Percentiles rank a stretch among this genome's conserved stretches.
Evolutionary conservation across 805 yeast species (phyloP).

Genomic region (Cyberlindnera maclurae): DNA sequence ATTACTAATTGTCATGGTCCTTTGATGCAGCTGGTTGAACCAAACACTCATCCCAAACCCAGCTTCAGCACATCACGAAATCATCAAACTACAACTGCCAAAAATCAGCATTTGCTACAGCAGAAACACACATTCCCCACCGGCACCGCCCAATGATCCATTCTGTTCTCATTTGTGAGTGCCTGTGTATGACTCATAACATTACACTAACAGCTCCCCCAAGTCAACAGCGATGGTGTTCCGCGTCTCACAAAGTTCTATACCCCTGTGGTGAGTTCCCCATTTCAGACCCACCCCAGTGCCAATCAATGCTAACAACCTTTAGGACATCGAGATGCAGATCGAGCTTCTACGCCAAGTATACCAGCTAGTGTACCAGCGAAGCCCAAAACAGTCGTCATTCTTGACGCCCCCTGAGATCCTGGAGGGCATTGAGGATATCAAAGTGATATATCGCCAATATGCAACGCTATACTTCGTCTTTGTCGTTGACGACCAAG

Average conservation of each 20-base stretch:
- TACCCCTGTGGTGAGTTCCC: slow-evolving; percentile 54
- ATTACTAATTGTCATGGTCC: no score
- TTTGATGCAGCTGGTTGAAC: no score
- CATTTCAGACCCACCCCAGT: background rate
- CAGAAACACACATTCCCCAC: no score
- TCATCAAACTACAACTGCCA: no score
- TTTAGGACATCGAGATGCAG: slow-evolving; percentile 68
- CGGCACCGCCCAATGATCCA: slow-evolving; percentile 53
- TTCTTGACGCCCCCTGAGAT: slow-evolving; percentile 86
- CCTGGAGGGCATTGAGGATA: slow-evolving; percentile 54
- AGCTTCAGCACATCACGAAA: no score
- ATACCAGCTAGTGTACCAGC: slow-evolving; percentile 60
- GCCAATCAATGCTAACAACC: background rate
- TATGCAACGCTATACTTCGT: slow-evolving; percentile 96
- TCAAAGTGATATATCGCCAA: slow-evolving; percentile 86
- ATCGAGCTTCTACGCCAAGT: slow-evolving; percentile 75
- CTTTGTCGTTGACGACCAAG: slow-evolving; percentile 92
- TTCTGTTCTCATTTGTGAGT: slow-evolving; percentile 75
- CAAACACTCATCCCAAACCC: no score
- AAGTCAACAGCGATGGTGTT: slow-evolving; percentile 85
- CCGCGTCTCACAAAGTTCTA: slow-evolving; percentile 89
- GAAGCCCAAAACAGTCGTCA: slow-evolving; percentile 76
- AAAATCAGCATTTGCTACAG: no score
- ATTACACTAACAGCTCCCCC: slow-evolving; percentile 3
- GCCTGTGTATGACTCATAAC: background rate